These are phyloP conservation scores for Endothia cerciana DNA, from an alignment of 2,329 filamentous ascomycete genomes.

Conservation along the genomic window DNA sequence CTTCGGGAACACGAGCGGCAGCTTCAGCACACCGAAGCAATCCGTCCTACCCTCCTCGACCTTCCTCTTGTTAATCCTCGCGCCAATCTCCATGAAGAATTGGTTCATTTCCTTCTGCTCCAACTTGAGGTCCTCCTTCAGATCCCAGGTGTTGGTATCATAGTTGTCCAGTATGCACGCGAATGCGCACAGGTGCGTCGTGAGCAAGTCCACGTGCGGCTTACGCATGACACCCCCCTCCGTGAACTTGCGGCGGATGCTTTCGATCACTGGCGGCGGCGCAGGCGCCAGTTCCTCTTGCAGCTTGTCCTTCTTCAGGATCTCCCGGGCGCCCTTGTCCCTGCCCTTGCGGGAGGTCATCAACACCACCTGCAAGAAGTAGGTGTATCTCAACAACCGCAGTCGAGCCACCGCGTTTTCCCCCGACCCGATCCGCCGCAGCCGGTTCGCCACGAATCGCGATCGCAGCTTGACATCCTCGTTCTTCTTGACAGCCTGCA, in stretches of 20 bases:
- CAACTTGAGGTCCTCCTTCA: slow-evolving; percentile 73
- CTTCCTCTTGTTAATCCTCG: slow-evolving; percentile 63
- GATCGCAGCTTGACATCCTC: slow-evolving; percentile 61
- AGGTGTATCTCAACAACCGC: slow-evolving; percentile 63
- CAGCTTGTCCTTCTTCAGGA: slow-evolving; percentile 67
- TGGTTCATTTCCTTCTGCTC: slow-evolving; percentile 71
- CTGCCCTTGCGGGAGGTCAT: slow-evolving; percentile 50
- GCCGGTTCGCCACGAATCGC: slow-evolving; percentile 67
- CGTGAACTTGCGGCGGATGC: slow-evolving; percentile 71
- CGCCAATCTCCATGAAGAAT: slow-evolving; percentile 79
- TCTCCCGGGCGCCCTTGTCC: slow-evolving; percentile 50
- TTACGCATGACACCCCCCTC: slow-evolving; percentile 67
- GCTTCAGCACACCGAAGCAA: slow-evolving; percentile 69
- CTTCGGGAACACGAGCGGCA: slow-evolving; percentile 86
- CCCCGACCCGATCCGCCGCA: slow-evolving; percentile 57
- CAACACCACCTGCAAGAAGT: slow-evolving; percentile 60
- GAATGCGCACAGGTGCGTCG: slow-evolving; percentile 73
- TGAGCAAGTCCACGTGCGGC: slow-evolving; percentile 71
- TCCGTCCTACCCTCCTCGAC: slow-evolving; percentile 60
- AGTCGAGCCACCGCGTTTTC: slow-evolving; percentile 57
- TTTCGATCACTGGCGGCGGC: slow-evolving; percentile 66
- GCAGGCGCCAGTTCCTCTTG: slow-evolving; percentile 59
- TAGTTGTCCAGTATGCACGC: slow-evolving; percentile 74
- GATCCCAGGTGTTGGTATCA: slow-evolving; percentile 69
- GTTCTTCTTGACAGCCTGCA: slow-evolving; percentile 64